These are phyloP conservation scores for Vicia villosa DNA, from an alignment of 306 rosid genomes.

Conservation along the genomic window DNA sequence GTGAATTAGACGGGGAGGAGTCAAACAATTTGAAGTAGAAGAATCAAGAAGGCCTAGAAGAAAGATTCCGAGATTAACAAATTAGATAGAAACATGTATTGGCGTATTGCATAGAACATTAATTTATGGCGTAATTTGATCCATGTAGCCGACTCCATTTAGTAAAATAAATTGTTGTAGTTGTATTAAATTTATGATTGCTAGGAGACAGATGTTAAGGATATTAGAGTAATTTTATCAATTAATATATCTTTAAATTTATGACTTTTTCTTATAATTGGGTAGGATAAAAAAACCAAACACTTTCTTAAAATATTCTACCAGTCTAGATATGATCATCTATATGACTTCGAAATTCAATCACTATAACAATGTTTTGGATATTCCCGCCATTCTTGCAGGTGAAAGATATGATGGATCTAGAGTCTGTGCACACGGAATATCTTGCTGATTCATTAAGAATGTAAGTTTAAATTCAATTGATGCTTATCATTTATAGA, in stretches of 20 bases:
- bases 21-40: no score
- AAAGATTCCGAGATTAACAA: no score
- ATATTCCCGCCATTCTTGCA: constrained; percentile 45
- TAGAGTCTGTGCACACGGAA: constrained; percentile 85
- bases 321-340: not conserved
- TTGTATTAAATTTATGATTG: no score
- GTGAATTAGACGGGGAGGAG: no score
- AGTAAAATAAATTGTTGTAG: no score
- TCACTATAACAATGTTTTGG: constrained; percentile 27
- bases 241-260: not conserved
- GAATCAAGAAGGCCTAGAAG: no score
- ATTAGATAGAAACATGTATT: no score
- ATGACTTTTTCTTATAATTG: not conserved
- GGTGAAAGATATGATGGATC: constrained; percentile 98
- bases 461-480: constrained; percentile 62
- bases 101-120: no score
- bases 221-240: not conserved
- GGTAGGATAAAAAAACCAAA: not conserved
- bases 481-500: not conserved
- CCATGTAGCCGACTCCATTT: no score
- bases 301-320: not conserved
- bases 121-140: no score
- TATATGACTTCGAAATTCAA: constrained; percentile 25
- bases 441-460: constrained; percentile 75
- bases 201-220: not conserved